Evolutionary conservation across 805 yeast genomes (phyloP).

Genomic region (Saccharomyces mikatae): DNA sequence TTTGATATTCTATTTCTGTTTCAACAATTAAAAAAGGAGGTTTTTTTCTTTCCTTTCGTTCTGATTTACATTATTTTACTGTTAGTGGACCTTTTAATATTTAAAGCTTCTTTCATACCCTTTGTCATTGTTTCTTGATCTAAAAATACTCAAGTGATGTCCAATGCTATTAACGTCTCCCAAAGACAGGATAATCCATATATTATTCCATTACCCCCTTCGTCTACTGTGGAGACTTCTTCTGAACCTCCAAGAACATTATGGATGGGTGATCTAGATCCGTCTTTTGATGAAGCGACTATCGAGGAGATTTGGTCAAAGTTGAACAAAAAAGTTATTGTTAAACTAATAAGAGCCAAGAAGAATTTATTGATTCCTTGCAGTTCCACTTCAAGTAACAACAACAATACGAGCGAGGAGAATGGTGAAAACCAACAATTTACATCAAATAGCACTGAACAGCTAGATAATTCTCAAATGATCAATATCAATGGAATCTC

Average conservation of each 20-base stretch:
- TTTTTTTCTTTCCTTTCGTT: neutral
- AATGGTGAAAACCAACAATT: neutral
- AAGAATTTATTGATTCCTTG: slow-evolving; percentile 30
- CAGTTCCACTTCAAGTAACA: slow-evolving; percentile 15
- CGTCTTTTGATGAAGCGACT: slow-evolving; percentile 64
- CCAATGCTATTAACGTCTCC: neutral
- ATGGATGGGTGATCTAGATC: slow-evolving; percentile 87
- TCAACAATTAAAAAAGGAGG: neutral
- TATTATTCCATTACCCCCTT: slow-evolving; percentile 45
- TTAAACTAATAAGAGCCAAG: slow-evolving; percentile 55
- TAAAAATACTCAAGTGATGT: neutral
- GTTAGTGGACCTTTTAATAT: neutral
- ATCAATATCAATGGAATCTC: slow-evolving; percentile 27
- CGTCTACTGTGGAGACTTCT: slow-evolving; percentile 40
- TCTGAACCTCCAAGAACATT: slow-evolving; percentile 56
- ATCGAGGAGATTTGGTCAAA: slow-evolving; percentile 53
- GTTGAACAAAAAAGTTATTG: slow-evolving; percentile 48
- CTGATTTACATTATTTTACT: neutral
- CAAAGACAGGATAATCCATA: neutral
- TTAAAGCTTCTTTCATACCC: neutral
- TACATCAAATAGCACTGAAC: neutral
- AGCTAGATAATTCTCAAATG: neutral
- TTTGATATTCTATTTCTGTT: neutral
- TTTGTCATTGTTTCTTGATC: neutral
- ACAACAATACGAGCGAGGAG: neutral